phyloP scores from a whole-genome alignment of 1,139 yeast species.

The Magnusiomyces tetraspermus region DNA sequence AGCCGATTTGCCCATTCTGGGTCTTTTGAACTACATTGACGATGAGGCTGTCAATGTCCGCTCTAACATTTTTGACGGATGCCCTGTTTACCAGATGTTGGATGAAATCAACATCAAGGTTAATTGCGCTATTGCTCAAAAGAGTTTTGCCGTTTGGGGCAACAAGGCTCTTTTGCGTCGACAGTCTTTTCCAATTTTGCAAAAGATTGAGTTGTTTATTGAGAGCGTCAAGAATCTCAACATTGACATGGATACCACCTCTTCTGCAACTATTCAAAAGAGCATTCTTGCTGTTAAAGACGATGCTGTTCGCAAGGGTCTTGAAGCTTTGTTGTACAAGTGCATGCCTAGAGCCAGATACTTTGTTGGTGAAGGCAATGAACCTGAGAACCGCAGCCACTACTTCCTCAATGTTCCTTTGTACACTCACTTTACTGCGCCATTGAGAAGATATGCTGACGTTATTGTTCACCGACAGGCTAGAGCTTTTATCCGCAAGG shows the following conservation, averaged over 20 bases:
- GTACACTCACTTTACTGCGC: constrained; percentile 90
- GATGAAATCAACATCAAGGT: constrained; percentile 75
- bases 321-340: constrained; percentile 73
- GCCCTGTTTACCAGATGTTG: constrained; percentile 49
- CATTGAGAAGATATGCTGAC: constrained; percentile 86
- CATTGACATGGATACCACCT: constrained; percentile 61
- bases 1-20: constrained; percentile 40
- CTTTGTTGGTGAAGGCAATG: constrained; percentile 80
- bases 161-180: constrained; percentile 78
- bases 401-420: constrained; percentile 74
- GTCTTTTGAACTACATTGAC: constrained; percentile 71
- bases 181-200: constrained; percentile 75
- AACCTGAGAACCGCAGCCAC: constrained; percentile 64
- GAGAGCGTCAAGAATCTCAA: constrained; percentile 53
- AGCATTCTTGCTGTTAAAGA: constrained; percentile 61
- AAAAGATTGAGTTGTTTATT: constrained; percentile 71
- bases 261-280: constrained; percentile 62
- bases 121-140: constrained; percentile 79
- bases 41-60: constrained; percentile 71
- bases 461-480: constrained; percentile 87
- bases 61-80: constrained; percentile 57
- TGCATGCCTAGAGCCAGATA: constrained; percentile 81
- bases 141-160: constrained; percentile 65
- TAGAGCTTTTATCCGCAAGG: constrained; percentile 48
- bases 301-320: constrained; percentile 55